Base-by-base conservation (phyloP, 306 rosid genomes). In the Prunus mira region DNA sequence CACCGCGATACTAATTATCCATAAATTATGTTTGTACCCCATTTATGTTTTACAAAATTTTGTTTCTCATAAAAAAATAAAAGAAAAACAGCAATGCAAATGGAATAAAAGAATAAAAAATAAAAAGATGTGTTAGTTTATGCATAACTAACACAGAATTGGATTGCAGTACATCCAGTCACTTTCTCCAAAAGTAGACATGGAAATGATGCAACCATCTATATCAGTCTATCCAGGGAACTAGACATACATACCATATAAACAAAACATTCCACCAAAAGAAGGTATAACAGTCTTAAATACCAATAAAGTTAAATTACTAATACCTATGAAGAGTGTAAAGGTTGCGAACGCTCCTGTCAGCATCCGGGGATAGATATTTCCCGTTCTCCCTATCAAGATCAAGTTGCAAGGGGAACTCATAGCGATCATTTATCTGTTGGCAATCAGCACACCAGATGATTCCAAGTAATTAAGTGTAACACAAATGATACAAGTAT, bases 341-440 rank as follows among this genome's bases (percentile, higher is more conserved):
- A 69, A 93, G 95, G 84, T 93, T 93, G 63, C 93, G 96, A 65
- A 93, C 96, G 60, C 80, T 88, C 79, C 91, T 85, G 76, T 93
- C 98, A 72, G 98, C 98, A 0, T 93, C 98, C 12, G 98, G 98
- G 43, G 98, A 93, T 60, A 93, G 80, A 87, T 93, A 93, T 66
- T 88, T 93, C 19, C 98, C 91, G 82, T 85, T 54, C 81, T 93
- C 96, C 69, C 89, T 89, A 77, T 93, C 98, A 73, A 93, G 96
- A 73, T 93, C 98, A 73, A 93, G 89, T 91, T 93, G 91, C 89
- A 93, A 82, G n/a, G 98, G 98, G 81, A 93, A 93, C 88, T 93
- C 98, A 79, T 93, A 93, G 32, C 97, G 93, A 78, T 93, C 98
- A 78, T 93, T 93, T 68, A 93, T 93, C 98, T 93, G 83, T 83